These are phyloP conservation scores for Moringa oleifera DNA, from an alignment of 345 rosid species.

Conservation along the genomic window DNA sequence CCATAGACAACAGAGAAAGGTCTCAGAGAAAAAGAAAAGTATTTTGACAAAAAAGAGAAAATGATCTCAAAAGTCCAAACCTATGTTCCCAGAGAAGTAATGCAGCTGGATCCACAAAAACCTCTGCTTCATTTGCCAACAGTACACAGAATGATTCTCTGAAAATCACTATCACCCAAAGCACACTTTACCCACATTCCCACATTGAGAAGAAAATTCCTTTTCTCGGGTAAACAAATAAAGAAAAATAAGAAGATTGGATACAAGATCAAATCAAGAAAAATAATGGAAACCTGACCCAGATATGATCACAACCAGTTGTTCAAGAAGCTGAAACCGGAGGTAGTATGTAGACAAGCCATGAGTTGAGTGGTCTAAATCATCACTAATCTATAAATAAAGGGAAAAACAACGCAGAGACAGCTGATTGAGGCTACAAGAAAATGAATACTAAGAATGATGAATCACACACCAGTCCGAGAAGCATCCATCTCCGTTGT, in stretches of 20 bases:
- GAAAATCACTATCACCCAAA: constrained; percentile 18
- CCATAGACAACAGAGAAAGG: constrained; percentile 1
- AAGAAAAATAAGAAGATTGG: background rate
- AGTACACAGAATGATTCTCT: constrained; percentile 23
- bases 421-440: constrained; percentile 12
- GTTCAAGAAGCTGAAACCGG: constrained; percentile 18
- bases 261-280: background rate
- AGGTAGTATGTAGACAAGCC: too few species aligned
- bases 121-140: constrained; percentile 58
- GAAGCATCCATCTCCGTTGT: constrained; percentile 34
- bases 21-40: background rate
- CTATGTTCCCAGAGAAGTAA: constrained; percentile 35
- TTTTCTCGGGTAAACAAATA: constrained; percentile 15
- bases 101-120: constrained; percentile 40
- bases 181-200: constrained; percentile 34
- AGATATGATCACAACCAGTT: constrained; percentile 12
- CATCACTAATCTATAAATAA: background rate
- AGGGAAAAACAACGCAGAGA: constrained; percentile 2
- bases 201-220: constrained; percentile 21
- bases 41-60: background rate
- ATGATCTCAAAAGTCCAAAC: constrained; percentile 17
- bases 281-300: constrained; percentile 11
- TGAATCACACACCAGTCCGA: constrained; percentile 12
- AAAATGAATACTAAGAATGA: too few species aligned
- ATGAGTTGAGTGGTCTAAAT: constrained; percentile 10